Base-by-base conservation (phyloP, 148 eudicot genomes). In the Selenicereus undatus region DNA sequence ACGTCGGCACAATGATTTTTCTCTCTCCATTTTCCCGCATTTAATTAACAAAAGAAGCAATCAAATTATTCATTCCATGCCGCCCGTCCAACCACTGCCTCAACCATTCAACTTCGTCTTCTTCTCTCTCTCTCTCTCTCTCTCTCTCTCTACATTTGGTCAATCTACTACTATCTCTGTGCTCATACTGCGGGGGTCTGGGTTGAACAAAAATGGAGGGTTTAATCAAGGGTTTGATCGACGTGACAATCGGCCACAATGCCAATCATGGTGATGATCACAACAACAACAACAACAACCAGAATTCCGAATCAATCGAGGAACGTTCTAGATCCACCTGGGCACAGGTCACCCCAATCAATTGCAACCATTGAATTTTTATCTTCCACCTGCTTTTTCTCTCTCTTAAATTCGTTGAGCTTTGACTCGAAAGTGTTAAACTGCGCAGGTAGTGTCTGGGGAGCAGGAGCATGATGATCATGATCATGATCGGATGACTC, bases 261-360 rank as follows among this genome's bases (percentile, higher is more conserved):
- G 74, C 79, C 35, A 77, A 82, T 51, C 43, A 39, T 39, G 43
- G 8, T 39, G 9, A 88, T 58, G 35, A 81, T 45, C 82, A 88
- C 30, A 22, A 85, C 56, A 10, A 56, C 30, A 22, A 85, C 56
- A 10, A 56, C 20, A 68, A 56, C 71, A 69, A 78, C 77, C 21
- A 79, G 48, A n/a, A 82, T 68, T 64, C 84, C 71, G 82, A 81
- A 26, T 62, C 82, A 21, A 51, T 83, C 0, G 94, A 94, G 62
- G 88, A 93, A 86, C 88, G 87, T 27, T 88, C 95, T 75, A 86
- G 98, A 90, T 93, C 98, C 43, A 84, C 88, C 51, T 94, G 98
- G 98, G 98, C 98, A 3, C 81, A 93, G 93, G 98, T 93, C 82
- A 76, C 76, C 79, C 51, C 32, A 4, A 36, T 7, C 32, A 4